These are phyloP conservation scores for Lyophyllum semitale DNA, from an alignment of 768 basidiomycete species.

Conservation along the genomic window DNA sequence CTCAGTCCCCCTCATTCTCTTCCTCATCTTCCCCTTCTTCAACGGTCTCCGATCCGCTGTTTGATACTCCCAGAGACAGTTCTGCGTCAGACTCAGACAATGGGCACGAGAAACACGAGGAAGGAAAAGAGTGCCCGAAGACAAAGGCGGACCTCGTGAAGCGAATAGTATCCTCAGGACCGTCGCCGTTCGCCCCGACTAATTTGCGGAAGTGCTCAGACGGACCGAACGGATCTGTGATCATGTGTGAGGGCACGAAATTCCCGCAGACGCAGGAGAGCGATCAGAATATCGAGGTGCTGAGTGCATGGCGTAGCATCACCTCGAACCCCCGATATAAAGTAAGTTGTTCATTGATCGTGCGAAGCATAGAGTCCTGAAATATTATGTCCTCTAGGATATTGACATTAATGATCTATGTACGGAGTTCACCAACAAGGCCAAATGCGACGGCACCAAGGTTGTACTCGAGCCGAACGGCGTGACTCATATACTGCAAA, in stretches of 20 bases:
- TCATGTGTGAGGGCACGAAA: slow-evolving; percentile 67
- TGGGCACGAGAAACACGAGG: slow-evolving; percentile 13
- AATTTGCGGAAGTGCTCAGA: slow-evolving; percentile 47
- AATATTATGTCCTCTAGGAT: slow-evolving; percentile 44
- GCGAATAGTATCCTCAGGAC: slow-evolving; percentile 54
- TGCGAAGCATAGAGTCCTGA: slow-evolving; percentile 5
- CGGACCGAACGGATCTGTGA: slow-evolving; percentile 46
- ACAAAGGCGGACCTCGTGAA: slow-evolving; percentile 55
- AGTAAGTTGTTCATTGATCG: slow-evolving; percentile 43
- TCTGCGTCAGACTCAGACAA: slow-evolving; percentile 31
- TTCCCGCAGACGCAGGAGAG: slow-evolving; percentile 71
- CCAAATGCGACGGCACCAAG: slow-evolving; percentile 81
- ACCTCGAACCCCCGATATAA: slow-evolving; percentile 76
- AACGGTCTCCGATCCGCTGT: slow-evolving; percentile 33
- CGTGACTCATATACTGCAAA: slow-evolving; percentile 49
- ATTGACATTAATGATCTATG: slow-evolving; percentile 80
- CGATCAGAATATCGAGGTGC: slow-evolving; percentile 75
- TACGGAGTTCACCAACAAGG: slow-evolving; percentile 77
- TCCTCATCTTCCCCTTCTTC: slow-evolving; percentile 40
- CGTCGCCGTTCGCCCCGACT: slow-evolving; percentile 56
- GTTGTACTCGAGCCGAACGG: slow-evolving; percentile 70
- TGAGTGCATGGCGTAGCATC: slow-evolving; percentile 79
- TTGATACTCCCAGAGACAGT: slow-evolving; percentile 35
- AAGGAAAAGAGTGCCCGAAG: slow-evolving; percentile 45
- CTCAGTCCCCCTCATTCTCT: slow-evolving; percentile 35